phyloP scores from a whole-genome alignment of 2,329 filamentous ascomycete genomes.

The Aspergillus phoenicis region DNA sequence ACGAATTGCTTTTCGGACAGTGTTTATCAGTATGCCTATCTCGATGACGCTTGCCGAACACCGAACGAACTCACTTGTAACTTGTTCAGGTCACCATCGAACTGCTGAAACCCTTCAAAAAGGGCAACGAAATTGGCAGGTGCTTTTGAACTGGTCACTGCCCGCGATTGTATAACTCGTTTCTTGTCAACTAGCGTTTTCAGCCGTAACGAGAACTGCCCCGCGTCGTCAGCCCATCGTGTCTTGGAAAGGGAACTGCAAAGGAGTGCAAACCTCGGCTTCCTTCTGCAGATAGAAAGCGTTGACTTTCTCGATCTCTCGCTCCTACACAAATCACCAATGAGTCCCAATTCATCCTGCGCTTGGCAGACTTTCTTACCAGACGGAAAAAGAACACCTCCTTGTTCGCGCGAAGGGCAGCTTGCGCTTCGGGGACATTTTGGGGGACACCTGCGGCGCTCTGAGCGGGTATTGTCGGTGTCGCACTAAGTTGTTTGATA shows the following conservation, averaged over 20 bases:
- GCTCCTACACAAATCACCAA: constrained; percentile 65
- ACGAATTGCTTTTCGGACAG: constrained; percentile 76
- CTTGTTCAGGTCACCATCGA: constrained; percentile 95
- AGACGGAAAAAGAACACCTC: constrained; percentile 98
- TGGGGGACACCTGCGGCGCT: constrained; percentile 54
- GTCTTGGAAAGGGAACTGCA: neutral
- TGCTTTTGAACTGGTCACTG: constrained; percentile 74
- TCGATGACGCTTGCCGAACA: neutral
- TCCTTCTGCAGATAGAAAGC: constrained; percentile 97
- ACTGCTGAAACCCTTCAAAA: constrained; percentile 96
- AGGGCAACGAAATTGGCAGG: constrained; percentile 93
- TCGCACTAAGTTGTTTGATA: constrained; percentile 96
- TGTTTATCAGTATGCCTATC: constrained; percentile 12
- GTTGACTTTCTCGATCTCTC: constrained; percentile 98
- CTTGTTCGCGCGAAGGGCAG: constrained; percentile 91
- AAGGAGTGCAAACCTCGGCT: constrained; percentile 71
- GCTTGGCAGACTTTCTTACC: constrained; percentile 56
- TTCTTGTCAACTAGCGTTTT: constrained; percentile 95
- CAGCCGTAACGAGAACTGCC: constrained; percentile 85
- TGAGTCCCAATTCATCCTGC: neutral
- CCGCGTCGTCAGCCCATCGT: neutral
- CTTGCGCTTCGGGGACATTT: constrained; percentile 71
- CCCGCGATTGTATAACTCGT: constrained; percentile 79
- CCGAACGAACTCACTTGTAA: constrained; percentile 59
- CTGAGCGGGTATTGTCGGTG: constrained; percentile 78